A percentile compares a stretch with the other conserved stretches of the same genome.
Conservation (phyloP, 2,329 filamentous ascomycete species). For the Cladosporium sp. region DNA sequence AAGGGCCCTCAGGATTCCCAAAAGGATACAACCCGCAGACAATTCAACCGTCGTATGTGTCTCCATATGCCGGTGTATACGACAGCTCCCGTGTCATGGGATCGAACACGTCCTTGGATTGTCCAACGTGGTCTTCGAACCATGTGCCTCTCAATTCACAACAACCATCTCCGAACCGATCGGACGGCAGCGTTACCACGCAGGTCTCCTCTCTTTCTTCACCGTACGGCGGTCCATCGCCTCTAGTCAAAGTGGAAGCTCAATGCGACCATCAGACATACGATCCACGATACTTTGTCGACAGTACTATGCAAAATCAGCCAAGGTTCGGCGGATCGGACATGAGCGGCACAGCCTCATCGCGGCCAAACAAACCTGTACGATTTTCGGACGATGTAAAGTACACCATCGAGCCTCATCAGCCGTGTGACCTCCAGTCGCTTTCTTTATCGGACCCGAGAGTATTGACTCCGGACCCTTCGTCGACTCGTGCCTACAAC, state of each 20-base stretch:
- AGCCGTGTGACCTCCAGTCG: neutral
- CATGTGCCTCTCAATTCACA: neutral
- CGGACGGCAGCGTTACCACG: constrained; percentile 4
- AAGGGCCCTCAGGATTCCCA: neutral
- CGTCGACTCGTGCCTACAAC: constrained; percentile 25
- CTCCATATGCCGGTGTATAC: neutral
- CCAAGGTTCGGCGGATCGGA: neutral
- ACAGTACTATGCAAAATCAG: neutral
- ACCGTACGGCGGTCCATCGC: neutral
- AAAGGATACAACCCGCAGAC: neutral
- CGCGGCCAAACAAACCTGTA: neutral
- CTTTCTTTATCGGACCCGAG: neutral
- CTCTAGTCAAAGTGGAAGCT: constrained; percentile 4
- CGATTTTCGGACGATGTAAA: neutral
- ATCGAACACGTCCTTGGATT: neutral
- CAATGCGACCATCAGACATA: neutral
- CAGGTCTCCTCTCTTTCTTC: neutral
- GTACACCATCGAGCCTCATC: neutral
- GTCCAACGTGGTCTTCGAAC: neutral
- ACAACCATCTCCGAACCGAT: constrained; percentile 4
- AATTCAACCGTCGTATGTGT: neutral
- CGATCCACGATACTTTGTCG: neutral
- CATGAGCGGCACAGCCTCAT: neutral
- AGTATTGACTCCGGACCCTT: constrained; percentile 3
- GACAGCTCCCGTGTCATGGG: no score